These are phyloP conservation scores for Erysimum pusillum DNA, from an alignment of 441 rosid species.

Conservation along the genomic window DNA sequence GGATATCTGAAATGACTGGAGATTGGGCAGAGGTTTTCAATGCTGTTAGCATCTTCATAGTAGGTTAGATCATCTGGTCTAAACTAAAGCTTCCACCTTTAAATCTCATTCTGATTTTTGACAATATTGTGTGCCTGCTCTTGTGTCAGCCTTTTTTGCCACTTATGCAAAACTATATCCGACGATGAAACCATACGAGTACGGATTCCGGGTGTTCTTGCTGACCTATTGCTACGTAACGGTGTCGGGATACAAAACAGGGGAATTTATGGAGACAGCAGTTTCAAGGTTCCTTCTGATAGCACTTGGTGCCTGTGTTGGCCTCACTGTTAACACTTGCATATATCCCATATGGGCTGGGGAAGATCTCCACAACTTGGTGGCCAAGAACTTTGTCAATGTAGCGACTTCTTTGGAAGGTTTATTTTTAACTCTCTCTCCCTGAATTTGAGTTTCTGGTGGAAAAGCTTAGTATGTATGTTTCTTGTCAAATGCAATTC, in stretches of 20 bases:
- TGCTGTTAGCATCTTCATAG: constrained; percentile 62
- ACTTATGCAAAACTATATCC: constrained; percentile 69
- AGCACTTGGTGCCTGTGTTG: constrained; percentile 65
- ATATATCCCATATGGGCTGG: constrained; percentile 88
- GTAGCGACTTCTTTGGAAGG: constrained; percentile 84
- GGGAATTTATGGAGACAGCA: constrained; percentile 72
- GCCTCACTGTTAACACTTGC: constrained; percentile 63
- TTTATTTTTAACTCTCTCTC: constrained; percentile 25
- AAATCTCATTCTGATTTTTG: constrained; percentile 15
- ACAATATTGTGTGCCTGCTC: constrained; percentile 21
- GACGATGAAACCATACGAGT: constrained; percentile 78
- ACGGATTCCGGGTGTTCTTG: constrained; percentile 77
- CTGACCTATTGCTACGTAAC: constrained; percentile 68
- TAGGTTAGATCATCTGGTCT: constrained; percentile 48
- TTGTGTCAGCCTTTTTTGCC: constrained; percentile 58
- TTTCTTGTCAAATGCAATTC: constrained; percentile 14
- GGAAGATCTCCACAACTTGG: constrained; percentile 73
- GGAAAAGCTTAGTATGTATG: constrained; percentile 12
- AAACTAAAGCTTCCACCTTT: constrained; percentile 10
- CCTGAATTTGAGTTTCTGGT: neutral
- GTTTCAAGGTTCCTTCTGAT: constrained; percentile 69
- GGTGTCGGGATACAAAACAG: constrained; percentile 74
- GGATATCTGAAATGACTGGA: constrained; percentile 59
- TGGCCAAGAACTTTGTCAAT: constrained; percentile 67
- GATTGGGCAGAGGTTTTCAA: constrained; percentile 59